Conservation (phyloP, 2,329 filamentous ascomycete species). For the Niveomyces coronatus region DNA sequence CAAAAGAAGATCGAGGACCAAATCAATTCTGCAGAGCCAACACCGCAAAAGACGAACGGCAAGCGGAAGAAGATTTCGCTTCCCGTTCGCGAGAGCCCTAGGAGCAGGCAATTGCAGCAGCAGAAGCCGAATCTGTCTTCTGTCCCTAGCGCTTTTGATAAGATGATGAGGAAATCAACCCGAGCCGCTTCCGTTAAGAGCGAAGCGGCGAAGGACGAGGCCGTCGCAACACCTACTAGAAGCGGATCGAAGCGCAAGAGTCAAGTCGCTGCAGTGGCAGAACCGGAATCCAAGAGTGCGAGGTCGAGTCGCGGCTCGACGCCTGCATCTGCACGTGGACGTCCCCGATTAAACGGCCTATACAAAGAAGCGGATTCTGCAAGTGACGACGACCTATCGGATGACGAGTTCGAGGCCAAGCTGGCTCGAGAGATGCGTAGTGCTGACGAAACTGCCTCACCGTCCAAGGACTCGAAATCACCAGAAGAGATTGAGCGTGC, state of each 20-base stretch:
- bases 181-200: constrained; percentile 16
- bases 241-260: constrained; percentile 23
- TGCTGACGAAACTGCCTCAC: constrained; percentile 27
- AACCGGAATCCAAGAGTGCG: constrained; percentile 51
- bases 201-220: constrained; percentile 9
- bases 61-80: constrained; percentile 18
- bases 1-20: constrained; percentile 67
- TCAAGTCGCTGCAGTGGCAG: constrained; percentile 16
- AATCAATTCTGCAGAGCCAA: constrained; percentile 30
- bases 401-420: constrained; percentile 74
- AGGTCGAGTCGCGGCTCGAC: constrained; percentile 70
- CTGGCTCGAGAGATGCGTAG: constrained; percentile 52
- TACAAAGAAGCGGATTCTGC: constrained; percentile 49
- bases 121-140: constrained; percentile 12
- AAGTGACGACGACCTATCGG: constrained; percentile 57
- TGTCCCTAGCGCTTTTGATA: constrained; percentile 36
- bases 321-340: constrained; percentile 45
- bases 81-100: constrained; percentile 27
- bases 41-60: constrained; percentile 7
- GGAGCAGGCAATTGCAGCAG: constrained; percentile 19
- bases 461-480: constrained; percentile 24
- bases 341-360: constrained; percentile 35
- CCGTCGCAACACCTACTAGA: constrained; percentile 13
- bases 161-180: constrained; percentile 35
- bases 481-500: constrained; percentile 54